Conservation (phyloP, 2,329 filamentous ascomycete species). For the Blastomyces percursus region DNA sequence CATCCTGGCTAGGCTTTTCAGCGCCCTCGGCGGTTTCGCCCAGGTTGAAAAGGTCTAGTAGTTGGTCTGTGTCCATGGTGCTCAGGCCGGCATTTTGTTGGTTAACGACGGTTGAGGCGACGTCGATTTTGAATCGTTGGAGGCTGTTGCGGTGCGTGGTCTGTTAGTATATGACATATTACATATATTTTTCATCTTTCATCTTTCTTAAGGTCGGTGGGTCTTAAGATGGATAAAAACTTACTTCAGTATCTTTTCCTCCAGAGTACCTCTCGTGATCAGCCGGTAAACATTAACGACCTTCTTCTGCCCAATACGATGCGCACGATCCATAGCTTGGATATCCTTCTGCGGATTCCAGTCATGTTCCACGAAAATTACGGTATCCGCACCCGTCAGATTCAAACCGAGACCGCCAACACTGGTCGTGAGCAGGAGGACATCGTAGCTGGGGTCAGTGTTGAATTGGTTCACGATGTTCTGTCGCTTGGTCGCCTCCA, state of each 20-base stretch:
- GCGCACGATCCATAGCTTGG: conserved; percentile 96
- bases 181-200: neutral
- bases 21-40: conserved; percentile 53
- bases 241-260: conserved; percentile 90
- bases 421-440: conserved; percentile 82
- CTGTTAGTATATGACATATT: conserved; percentile 1
- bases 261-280: conserved; percentile 87
- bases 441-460: conserved; percentile 91
- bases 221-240: conserved; percentile 21
- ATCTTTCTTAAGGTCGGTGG: conserved; percentile 7
- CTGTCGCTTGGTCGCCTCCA: conserved; percentile 87
- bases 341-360: conserved; percentile 99
- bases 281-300: conserved; percentile 97
- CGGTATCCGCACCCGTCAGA: conserved; percentile 90
- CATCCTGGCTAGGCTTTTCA: conserved; percentile 55
- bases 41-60: conserved; percentile 90
- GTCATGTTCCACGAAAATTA: conserved; percentile 98
- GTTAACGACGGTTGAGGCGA: conserved; percentile 95
- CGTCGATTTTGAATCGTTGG: conserved; percentile 98
- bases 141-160: conserved; percentile 45
- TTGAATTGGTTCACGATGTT: conserved; percentile 99
- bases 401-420: conserved; percentile 93
- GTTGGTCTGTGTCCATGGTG: conserved; percentile 98
- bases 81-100: conserved; percentile 92
- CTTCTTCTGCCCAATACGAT: conserved; percentile 98